Evolutionary conservation across 306 rosid genomes (phyloP).

Genomic region (Sindora glabra): DNA sequence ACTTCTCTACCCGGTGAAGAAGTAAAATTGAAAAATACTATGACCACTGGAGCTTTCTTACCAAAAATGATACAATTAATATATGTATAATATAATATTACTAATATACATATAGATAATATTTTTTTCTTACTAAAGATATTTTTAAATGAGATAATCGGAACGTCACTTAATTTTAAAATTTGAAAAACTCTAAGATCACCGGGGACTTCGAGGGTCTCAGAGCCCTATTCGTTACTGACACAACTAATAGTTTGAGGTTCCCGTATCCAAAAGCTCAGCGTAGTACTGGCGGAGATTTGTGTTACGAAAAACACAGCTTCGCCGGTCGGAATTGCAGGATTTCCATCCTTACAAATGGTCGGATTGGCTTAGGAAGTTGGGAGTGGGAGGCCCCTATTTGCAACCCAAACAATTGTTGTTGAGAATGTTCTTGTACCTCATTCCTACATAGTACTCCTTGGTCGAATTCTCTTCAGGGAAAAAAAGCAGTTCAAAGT

Average conservation of each 20-base stretch:
- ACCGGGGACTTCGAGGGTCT: too few relatives aligned
- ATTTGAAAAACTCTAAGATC: too few relatives aligned
- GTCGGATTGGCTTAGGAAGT: background rate
- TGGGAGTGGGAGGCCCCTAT: background rate
- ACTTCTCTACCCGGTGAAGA: too few relatives aligned
- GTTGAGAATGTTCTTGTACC: background rate
- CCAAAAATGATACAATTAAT: too few relatives aligned
- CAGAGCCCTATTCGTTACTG: too few relatives aligned
- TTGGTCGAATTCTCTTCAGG: background rate
- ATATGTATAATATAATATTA: too few relatives aligned
- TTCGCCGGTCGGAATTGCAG: background rate
- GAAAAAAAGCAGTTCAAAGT: conserved; percentile 5
- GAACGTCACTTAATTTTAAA: too few relatives aligned
- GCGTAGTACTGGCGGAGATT: background rate
- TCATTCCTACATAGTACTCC: conserved; percentile 14
- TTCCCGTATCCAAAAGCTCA: conserved; percentile 18
- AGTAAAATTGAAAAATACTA: too few relatives aligned
- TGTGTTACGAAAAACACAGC: background rate
- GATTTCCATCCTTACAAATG: background rate
- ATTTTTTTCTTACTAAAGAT: too few relatives aligned
- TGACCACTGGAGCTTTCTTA: too few relatives aligned
- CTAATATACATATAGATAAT: too few relatives aligned
- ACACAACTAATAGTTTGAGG: background rate
- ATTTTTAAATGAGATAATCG: too few relatives aligned
- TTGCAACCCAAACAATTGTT: conserved; percentile 21